phyloP scores from a whole-genome alignment of 495 filamentous ascomycete genomes.

The Penicillium longicatenatum region DNA sequence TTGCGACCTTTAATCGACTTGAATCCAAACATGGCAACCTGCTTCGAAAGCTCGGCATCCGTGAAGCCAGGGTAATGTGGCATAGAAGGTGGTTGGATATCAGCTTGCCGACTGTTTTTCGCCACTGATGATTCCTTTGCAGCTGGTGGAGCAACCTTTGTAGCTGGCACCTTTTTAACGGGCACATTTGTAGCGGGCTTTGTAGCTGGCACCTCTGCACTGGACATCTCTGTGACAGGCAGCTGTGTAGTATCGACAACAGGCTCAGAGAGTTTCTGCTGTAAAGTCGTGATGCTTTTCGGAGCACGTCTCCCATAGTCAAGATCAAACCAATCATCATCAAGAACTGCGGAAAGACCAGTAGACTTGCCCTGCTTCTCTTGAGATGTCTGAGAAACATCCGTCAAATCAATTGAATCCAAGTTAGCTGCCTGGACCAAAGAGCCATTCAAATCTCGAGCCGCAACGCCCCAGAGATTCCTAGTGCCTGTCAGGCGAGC shows the following conservation, averaged over 20 bases:
- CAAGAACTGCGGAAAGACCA: neutral
- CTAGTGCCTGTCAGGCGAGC: conserved; percentile 33
- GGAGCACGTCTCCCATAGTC: conserved; percentile 31
- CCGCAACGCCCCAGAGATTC: conserved; percentile 68
- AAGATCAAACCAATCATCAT: conserved; percentile 37
- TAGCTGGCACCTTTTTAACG: neutral
- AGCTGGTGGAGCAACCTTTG: neutral
- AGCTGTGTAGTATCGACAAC: neutral
- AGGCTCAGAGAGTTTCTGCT: neutral
- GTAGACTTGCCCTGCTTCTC: neutral
- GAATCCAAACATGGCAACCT: conserved; percentile 68
- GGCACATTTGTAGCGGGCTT: neutral
- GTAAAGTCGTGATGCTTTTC: conserved; percentile 1
- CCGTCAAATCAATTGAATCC: conserved; percentile 51
- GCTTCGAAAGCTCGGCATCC: conserved; percentile 62
- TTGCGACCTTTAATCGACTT: conserved; percentile 71
- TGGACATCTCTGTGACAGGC: neutral
- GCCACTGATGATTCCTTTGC: neutral
- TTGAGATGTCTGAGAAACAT: conserved; percentile 4
- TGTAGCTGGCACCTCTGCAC: neutral
- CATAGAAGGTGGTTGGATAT: conserved; percentile 30
- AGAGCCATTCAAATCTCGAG: conserved; percentile 63
- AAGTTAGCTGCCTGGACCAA: conserved; percentile 59
- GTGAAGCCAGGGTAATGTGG: conserved; percentile 67
- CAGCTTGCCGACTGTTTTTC: conserved; percentile 3